Evolutionary conservation across 2,329 filamentous ascomycete species (phyloP).

Genomic region (Calonectria ilicicola): DNA sequence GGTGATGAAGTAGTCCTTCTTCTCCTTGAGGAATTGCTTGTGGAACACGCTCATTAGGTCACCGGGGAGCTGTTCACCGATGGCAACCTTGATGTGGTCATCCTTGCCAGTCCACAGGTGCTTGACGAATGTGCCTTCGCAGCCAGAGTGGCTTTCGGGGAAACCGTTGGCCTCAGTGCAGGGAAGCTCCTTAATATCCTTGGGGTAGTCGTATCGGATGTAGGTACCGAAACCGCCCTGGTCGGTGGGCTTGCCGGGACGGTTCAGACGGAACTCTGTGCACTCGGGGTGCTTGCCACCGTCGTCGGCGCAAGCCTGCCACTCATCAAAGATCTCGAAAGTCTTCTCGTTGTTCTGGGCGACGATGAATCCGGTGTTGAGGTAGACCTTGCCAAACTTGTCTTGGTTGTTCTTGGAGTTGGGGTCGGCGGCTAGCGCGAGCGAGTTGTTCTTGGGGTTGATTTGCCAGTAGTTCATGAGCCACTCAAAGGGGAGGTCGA

Average conservation of each 20-base stretch:
- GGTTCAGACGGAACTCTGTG: conserved; percentile 51
- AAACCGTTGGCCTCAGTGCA: conserved; percentile 59
- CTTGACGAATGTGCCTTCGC: conserved; percentile 55
- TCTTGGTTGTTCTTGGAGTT: conserved; percentile 53
- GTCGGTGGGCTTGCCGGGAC: conserved; percentile 53
- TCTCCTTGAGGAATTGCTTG: conserved; percentile 49
- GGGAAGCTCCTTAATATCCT: conserved; percentile 54
- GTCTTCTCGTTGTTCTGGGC: conserved; percentile 63
- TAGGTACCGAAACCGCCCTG: conserved; percentile 59
- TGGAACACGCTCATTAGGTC: conserved; percentile 51
- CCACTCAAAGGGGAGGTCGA: conserved; percentile 60
- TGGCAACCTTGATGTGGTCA: conserved; percentile 52
- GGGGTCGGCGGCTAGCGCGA: conserved; percentile 57
- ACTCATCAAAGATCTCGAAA: conserved; percentile 61
- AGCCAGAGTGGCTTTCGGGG: conserved; percentile 52
- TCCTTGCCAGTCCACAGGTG: conserved; percentile 58
- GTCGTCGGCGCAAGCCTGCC: conserved; percentile 57
- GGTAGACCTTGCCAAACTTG: conserved; percentile 54
- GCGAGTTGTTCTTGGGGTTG: conserved; percentile 52
- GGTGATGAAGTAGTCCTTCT: conserved; percentile 49
- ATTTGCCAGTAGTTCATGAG: conserved; percentile 61
- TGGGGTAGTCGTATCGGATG: conserved; percentile 55
- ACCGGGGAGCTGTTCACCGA: conserved; percentile 53
- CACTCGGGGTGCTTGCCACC: conserved; percentile 53
- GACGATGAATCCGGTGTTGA: conserved; percentile 67